Evolutionary conservation across 768 basidiomycete genomes (phyloP).

Genomic region (Xerocomellus chrysenteron): DNA sequence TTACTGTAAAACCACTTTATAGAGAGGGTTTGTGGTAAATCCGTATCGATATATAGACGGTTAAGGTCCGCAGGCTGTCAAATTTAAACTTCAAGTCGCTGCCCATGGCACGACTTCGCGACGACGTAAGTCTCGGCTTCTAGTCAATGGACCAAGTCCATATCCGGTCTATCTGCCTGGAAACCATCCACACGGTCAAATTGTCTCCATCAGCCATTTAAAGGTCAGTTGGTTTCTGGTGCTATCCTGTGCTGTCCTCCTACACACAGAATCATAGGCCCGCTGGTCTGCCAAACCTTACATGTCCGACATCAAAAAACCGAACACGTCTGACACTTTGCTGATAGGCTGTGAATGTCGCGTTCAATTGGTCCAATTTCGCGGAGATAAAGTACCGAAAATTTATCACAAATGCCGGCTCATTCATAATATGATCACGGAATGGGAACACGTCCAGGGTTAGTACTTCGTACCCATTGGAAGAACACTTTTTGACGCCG

Average conservation of each 20-base stretch:
- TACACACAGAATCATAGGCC: neutral
- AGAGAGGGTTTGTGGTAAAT: neutral
- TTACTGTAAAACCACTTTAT: too few species aligned
- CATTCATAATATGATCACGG: conserved; percentile 14
- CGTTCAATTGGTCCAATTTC: conserved; percentile 10
- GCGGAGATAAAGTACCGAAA: conserved; percentile 25
- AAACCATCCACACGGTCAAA: neutral
- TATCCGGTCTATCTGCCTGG: neutral
- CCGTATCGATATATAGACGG: neutral
- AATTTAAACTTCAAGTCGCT: neutral
- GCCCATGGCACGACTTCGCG: neutral
- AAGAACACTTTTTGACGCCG: conserved; percentile 1
- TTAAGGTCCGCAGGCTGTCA: neutral
- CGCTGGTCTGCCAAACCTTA: neutral
- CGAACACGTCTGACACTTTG: neutral
- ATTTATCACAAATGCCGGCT: neutral
- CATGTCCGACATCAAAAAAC: neutral
- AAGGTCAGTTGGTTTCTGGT: neutral
- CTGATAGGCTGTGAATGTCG: conserved; percentile 9
- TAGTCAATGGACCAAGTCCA: neutral
- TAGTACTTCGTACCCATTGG: neutral
- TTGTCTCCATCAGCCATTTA: neutral
- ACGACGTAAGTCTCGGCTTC: too few species aligned
- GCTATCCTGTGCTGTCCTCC: neutral
- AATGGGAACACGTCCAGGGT: conserved; percentile 6